Conservation (phyloP, 1,284 basidiomycete genomes). For the Coniophora puteana region DNA sequence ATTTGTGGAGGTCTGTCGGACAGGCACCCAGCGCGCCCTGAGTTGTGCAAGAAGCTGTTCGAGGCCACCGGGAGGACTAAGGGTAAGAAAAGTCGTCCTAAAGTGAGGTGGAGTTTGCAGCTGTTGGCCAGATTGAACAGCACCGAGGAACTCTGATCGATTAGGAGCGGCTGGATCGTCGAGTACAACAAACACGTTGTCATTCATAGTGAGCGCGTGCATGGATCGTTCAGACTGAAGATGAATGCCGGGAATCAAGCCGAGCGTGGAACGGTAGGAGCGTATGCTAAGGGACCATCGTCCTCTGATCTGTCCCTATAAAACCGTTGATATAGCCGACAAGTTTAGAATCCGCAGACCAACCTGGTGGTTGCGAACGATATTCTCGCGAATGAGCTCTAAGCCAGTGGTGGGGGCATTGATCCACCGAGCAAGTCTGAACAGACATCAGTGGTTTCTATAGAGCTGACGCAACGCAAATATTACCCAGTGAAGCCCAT, state of each 20-base stretch:
- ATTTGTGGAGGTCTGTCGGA: constrained; percentile 46
- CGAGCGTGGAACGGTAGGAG: constrained; percentile 67
- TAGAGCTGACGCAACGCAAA: background rate
- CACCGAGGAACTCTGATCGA: constrained; percentile 53
- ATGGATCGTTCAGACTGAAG: constrained; percentile 61
- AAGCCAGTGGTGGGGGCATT: constrained; percentile 72
- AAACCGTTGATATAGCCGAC: constrained; percentile 8
- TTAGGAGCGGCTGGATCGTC: constrained; percentile 71
- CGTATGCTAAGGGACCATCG: constrained; percentile 67
- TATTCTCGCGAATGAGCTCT: constrained; percentile 63
- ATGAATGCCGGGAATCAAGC: constrained; percentile 46
- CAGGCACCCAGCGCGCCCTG: constrained; percentile 69
- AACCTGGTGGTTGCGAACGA: constrained; percentile 67
- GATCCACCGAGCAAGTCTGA: constrained; percentile 71
- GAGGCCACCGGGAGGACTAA: constrained; percentile 65
- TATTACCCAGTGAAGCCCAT: constrained; percentile 69
- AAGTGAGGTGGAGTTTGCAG: constrained; percentile 65
- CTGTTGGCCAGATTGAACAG: constrained; percentile 14
- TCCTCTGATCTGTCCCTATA: constrained; percentile 52
- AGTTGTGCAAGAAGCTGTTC: constrained; percentile 70
- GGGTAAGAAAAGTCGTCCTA: constrained; percentile 68
- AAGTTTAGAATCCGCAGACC: constrained; percentile 18
- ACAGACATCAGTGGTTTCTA: constrained; percentile 5
- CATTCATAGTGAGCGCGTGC: constrained; percentile 70
- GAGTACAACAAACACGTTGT: constrained; percentile 71